Base-by-base conservation (phyloP, 108 stramenopile genomes). In the Conticribra guillardii region DNA sequence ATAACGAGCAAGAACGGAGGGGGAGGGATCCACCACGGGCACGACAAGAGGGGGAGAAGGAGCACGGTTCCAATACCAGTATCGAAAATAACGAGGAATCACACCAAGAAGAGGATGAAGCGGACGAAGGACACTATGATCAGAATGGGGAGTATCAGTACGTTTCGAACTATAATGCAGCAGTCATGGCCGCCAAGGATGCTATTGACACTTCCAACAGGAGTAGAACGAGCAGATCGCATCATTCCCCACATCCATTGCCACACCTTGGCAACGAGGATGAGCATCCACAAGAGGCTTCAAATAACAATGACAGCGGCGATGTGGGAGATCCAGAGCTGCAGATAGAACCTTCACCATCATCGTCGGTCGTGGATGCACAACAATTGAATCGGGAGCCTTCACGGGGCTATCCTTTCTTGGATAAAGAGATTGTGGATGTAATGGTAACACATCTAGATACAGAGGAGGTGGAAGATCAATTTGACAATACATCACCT, bases 101-200 rank as follows among this genome's bases (percentile, higher is more conserved):
- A 11, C 41, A 9, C 3, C 0, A 45, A 0, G 67, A 56, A 3
- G 27, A 32, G 26, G 16, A 30, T 4, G 59, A 70, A 11, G 4
- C 16, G 17, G 17, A 2, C 18, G 59, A 24, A 17, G 33, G 3
- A 34, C 51, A 26, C 18, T 21, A 34, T 24, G 17, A 33, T 17
- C 15, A 17, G 44, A 0, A 59, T 67, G 30, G 31, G n/a, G 58
- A 55, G 3, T 28, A 24, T 33, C 33, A 48, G 60, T 0, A 56
- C n/a, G 55, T 79, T 54, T 47, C 71, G 5, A 80, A 63, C 50
- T 80, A 80, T 56, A 30, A 80, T 28, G 72, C 79, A 1, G 79
- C 79, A 44, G 79, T 80, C 2, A 34, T 80, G 71, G 79, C 79
- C 11, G 79, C 79, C 11, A 80, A 69, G 66, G 61, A 73, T 48